Evolutionary conservation across 2,329 filamentous ascomycete species (phyloP).

Genomic region (Fusarium sp.): DNA sequence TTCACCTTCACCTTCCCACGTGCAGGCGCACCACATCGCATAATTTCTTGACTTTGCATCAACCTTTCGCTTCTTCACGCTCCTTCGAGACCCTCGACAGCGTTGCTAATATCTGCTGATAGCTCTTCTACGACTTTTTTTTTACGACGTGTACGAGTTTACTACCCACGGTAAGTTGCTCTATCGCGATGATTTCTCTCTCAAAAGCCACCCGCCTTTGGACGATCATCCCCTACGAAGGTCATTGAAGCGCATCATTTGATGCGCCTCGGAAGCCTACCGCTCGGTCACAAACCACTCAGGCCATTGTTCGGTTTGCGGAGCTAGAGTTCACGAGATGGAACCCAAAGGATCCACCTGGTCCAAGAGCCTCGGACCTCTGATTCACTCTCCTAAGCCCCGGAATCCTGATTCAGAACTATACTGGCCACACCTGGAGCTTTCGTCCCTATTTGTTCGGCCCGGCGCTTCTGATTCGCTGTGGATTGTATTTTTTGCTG

Average conservation of each 20-base stretch:
- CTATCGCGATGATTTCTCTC: background rate
- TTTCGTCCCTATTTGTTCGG: background rate
- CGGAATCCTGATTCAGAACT: background rate
- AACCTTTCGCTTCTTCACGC: background rate
- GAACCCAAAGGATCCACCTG: background rate
- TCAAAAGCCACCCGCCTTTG: background rate
- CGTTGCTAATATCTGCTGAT: slow-evolving; percentile 25
- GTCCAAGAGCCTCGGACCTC: background rate
- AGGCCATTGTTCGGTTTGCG: background rate
- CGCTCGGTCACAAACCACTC: background rate
- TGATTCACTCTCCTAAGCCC: slow-evolving; percentile 14
- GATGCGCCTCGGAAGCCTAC: background rate
- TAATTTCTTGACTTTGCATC: background rate
- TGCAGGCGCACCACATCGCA: background rate
- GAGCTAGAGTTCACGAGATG: background rate
- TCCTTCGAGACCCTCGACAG: background rate
- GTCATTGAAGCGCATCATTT: background rate
- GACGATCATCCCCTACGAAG: background rate
- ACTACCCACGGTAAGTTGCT: slow-evolving; percentile 41
- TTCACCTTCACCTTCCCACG: background rate
- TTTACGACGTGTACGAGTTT: slow-evolving; percentile 44
- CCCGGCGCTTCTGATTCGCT: background rate
- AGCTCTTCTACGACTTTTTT: slow-evolving; percentile 42
- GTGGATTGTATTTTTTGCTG: background rate
- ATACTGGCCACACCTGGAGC: background rate